These are phyloP conservation scores for Phaeosphaeria sp. DNA, from an alignment of 2,329 filamentous ascomycete species.

Conservation along the genomic window DNA sequence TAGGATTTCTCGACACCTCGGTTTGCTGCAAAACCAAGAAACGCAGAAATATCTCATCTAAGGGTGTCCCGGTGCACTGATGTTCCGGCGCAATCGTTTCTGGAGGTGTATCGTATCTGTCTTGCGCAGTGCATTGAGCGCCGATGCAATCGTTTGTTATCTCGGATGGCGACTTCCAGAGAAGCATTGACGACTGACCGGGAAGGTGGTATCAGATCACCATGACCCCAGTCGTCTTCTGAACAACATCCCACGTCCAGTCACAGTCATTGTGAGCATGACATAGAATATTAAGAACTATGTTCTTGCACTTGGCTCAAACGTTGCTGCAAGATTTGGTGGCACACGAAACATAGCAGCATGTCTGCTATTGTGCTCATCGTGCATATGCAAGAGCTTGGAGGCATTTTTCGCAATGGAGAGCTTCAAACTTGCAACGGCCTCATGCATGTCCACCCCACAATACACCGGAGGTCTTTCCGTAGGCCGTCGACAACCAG, in stretches of 20 bases:
- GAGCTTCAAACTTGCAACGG: not conserved
- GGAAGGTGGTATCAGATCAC: not conserved
- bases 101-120: not conserved
- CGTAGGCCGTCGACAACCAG: not conserved
- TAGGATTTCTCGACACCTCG: not conserved
- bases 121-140: not conserved
- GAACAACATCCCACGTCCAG: not conserved
- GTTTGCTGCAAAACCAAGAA: not conserved
- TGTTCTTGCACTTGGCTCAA: not conserved
- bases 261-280: not conserved
- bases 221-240: not conserved
- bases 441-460: not conserved
- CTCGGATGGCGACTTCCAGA: no score
- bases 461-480: not conserved
- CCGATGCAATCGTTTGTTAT: no score
- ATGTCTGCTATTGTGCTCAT: not conserved
- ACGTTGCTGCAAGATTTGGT: not conserved
- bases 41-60: not conserved
- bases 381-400: not conserved
- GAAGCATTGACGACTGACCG: not conserved
- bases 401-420: not conserved
- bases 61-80: not conserved
- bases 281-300: not conserved
- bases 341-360: not conserved
- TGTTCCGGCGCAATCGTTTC: not conserved